Evolutionary conservation across 2,329 filamentous ascomycete species (phyloP), one percentile per base, ranked within the genome.

Genomic region (Penicillium janthinellum): DNA sequence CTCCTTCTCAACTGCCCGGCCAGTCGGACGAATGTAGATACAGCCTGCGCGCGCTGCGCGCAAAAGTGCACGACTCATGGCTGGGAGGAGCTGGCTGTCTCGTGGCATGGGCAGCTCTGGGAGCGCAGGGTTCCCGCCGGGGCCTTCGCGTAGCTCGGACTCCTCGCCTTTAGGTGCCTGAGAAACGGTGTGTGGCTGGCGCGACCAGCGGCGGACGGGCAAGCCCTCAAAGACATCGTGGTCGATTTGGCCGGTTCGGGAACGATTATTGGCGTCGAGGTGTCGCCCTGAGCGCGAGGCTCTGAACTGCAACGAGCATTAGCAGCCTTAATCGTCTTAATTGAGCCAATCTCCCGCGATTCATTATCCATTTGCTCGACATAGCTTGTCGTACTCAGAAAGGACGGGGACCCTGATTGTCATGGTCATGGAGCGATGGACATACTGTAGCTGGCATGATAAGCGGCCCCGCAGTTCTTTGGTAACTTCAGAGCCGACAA

Each of bases 121-220:
- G 85, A 79, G 82, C 6, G 64, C 65, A 34, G 71, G 67, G 31
- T 69, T 70, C 54, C 67, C 68, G 35, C 59, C 65, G 11, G 70
- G 67, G 8, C 69, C 67, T 49, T 71, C 65, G 4, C 67, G 57
- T 7, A 73, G 63, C 35, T 75, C 70, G 2, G 71, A 81, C 31
- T 83, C 86, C 67, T 93, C 89, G 63, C 86, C 81, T 39, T 86
- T 83, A 10, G 84, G 80, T 12, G 86, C 86, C 54, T 91, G 88
- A 65, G 86, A 87, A 71, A 94, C 80, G 44, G 80, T 88, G 58
- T 91, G 84, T 77, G 81, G 82, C 59, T 90, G 87, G 64, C 90
- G 87, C 57, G 90, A 88, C 90, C 92, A 98, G 84, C 96, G 92
- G 71, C 92, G 89, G 59, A 97, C 90, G 15, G 94, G 94, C 11